Conservation (phyloP, 78 protist genomes). For the Creolimax fragrantissima region DNA sequence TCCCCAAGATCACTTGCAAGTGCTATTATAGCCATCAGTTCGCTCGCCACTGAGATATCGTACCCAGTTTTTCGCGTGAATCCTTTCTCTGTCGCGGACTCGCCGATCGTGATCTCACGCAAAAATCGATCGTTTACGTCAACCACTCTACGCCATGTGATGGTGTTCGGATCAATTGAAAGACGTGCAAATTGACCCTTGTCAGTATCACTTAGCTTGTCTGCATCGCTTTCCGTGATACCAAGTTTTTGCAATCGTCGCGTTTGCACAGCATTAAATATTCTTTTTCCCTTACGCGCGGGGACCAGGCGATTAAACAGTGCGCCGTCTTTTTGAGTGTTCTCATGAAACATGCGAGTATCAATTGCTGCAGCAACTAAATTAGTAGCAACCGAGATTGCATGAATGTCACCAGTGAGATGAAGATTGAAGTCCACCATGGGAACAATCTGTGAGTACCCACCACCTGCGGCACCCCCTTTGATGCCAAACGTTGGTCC, state of each 20-base stretch:
- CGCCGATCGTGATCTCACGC: slow-evolving; percentile 84
- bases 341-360: slow-evolving; percentile 86
- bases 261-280: slow-evolving; percentile 68
- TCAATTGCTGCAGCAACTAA: slow-evolving; percentile 93
- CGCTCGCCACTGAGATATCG: slow-evolving; percentile 94
- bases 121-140: slow-evolving; percentile 92
- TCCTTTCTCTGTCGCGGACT: slow-evolving; percentile 74
- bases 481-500: slow-evolving; percentile 96
- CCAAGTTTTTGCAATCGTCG: slow-evolving; percentile 75
- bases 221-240: slow-evolving; percentile 67
- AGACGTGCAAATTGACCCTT: slow-evolving; percentile 70
- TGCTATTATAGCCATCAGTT: slow-evolving; percentile 95
- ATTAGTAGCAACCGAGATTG: slow-evolving; percentile 96
- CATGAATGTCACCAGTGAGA: slow-evolving; percentile 96
- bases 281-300: slow-evolving; percentile 25
- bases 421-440: slow-evolving; percentile 96
- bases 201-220: slow-evolving; percentile 62
- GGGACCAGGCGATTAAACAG: slow-evolving; percentile 66
- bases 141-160: slow-evolving; percentile 89
- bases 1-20: slow-evolving; percentile 63
- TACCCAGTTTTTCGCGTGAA: slow-evolving; percentile 54
- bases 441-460: slow-evolving; percentile 84
- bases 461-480: slow-evolving; percentile 96
- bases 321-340: slow-evolving; percentile 66
- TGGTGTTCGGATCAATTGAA: slow-evolving; percentile 81